These are phyloP conservation scores for Magnolia officinalis DNA, from an alignment of 164 flowering plant species.

Conservation along the genomic window DNA sequence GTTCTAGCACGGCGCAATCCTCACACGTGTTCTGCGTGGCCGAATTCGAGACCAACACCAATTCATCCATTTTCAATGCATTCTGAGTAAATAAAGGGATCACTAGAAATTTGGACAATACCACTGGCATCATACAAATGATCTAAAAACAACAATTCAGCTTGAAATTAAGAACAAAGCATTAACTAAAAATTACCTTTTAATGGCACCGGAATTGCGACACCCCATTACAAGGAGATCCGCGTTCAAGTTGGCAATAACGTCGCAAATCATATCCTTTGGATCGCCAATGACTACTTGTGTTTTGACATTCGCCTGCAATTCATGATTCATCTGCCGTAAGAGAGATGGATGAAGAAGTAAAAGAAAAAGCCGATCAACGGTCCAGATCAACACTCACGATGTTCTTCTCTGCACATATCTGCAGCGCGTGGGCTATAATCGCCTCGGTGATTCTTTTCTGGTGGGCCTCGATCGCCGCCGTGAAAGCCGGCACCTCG, in stretches of 20 bases:
- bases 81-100: not conserved
- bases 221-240: constrained; percentile 88
- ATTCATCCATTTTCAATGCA: not conserved
- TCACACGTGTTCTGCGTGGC: no score
- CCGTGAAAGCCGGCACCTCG: constrained; percentile 80
- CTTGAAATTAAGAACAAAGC: not conserved
- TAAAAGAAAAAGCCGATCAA: not conserved
- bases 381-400: constrained; percentile 22
- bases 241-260: constrained; percentile 51
- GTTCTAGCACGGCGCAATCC: no score
- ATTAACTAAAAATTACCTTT: constrained; percentile 39
- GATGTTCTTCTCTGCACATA: constrained; percentile 53
- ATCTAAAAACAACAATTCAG: not conserved
- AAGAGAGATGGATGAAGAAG: not conserved
- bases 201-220: constrained; percentile 68
- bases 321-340: not conserved
- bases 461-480: constrained; percentile 86
- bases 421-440: constrained; percentile 51
- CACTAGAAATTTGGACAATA: not conserved
- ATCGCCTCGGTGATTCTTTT: constrained; percentile 60
- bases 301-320: constrained; percentile 53
- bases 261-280: constrained; percentile 76
- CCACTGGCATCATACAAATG: not conserved
- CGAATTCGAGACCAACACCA: not conserved
- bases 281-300: constrained; percentile 71